Conservation (phyloP, 306 rosid genomes). For the Citrullus amarus region DNA sequence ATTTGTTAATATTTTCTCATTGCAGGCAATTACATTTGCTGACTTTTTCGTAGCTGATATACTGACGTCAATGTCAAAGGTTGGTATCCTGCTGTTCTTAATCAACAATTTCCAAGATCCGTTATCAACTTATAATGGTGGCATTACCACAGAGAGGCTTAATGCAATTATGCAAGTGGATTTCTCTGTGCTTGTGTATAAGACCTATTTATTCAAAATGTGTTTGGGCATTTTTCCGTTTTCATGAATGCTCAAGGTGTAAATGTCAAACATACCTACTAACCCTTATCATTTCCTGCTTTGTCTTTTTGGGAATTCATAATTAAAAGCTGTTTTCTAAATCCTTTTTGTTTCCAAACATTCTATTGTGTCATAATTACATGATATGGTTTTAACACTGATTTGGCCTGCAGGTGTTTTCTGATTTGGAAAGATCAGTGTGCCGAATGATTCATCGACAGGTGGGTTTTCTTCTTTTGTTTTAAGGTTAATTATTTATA, state of each 20-base stretch:
- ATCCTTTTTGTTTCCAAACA: background rate
- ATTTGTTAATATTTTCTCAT: constrained; percentile 22
- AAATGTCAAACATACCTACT: background rate
- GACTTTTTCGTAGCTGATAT: constrained; percentile 98
- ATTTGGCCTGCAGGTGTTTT: constrained; percentile 57
- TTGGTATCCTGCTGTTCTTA: constrained; percentile 21
- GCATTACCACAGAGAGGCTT: background rate
- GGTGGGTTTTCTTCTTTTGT: constrained; percentile 37
- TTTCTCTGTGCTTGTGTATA: background rate
- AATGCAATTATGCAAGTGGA: background rate
- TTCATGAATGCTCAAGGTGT: background rate
- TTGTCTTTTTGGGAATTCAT: background rate
- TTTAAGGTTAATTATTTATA: background rate
- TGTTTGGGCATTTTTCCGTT: background rate
- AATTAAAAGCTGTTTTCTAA: constrained; percentile 12
- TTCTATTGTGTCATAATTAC: background rate
- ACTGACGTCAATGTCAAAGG: constrained; percentile 95
- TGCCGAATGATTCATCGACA: constrained; percentile 96
- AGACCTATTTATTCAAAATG: background rate
- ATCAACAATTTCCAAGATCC: constrained; percentile 6
- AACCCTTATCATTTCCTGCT: background rate
- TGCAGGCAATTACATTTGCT: constrained; percentile 84
- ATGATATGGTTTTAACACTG: background rate
- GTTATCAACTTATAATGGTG: background rate
- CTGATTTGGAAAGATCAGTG: constrained; percentile 91